Evolutionary conservation across 1,139 yeast genomes (phyloP), one percentile per base, ranked within the genome.

Genomic region (Eremothecium sinecaudum): DNA sequence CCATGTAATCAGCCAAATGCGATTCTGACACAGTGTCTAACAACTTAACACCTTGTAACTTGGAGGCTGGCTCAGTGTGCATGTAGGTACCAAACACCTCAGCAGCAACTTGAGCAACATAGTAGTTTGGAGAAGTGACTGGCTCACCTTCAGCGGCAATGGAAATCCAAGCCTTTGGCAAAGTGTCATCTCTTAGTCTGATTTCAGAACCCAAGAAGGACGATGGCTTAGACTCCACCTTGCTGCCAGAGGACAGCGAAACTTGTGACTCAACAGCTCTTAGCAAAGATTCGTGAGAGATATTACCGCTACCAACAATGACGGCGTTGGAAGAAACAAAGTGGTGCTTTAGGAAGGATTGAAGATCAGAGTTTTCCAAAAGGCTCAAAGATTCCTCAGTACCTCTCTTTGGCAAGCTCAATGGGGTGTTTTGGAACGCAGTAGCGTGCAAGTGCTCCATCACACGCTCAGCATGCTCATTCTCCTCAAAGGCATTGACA

Each of bases 181-280:
- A 59, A 48, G 86, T 80, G 62, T 81, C 93, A 57, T 81, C 93
- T 75, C 93, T 79, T 68, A 79, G 66, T 71, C 86, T 76, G 47
- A 79, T 76, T 61, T 81, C 92, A 35, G 90, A 79, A 56, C 93
- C 93, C 60, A 80, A 70, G 72, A 79, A 80, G 29, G 73, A 58
- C 40, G 79, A 73, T 32, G 45, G 43, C 40, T 55, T 45, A 40
- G 73, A 67, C 38, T 58, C 57, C 29, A 66, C 64, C 57, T 72
- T 74, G 40, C 66, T 61, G 42, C 81, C 83, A 37, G 67, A 59
- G 38, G 69, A 57, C 38, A 79, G 51, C 43, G 45, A 44, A 20
- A 72, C 58, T 37, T 64, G 59, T 42, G 65, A 59, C 56, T 75
- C 78, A 44, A 79, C 71, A 37, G 77, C 67, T 41, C 73, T 75